A percentile compares a stretch with the other conserved stretches of the same genome.
Conservation (phyloP, 2,329 filamentous ascomycete species). For the Monosporascus sp. region DNA sequence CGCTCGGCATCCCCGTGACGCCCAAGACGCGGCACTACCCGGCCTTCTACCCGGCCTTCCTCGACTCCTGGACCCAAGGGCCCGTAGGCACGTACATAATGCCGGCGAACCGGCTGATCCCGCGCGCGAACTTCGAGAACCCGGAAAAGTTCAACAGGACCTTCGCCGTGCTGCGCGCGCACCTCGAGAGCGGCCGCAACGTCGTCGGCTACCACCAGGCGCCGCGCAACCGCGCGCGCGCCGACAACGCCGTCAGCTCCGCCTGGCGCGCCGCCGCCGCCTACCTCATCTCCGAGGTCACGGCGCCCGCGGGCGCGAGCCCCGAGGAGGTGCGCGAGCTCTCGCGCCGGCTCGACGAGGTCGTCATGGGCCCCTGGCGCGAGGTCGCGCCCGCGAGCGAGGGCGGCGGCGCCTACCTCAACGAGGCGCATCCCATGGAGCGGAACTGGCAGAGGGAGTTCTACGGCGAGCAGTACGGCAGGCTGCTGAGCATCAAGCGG, state of each 20-base stretch:
- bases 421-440: conserved; percentile 35
- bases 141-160: conserved; percentile 23
- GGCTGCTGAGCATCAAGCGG: conserved; percentile 32
- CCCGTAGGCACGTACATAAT: conserved; percentile 19
- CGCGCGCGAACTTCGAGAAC: conserved; percentile 28
- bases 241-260: conserved; percentile 26
- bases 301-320: conserved; percentile 3
- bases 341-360: conserved; percentile 19
- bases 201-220: conserved; percentile 16
- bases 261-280: conserved; percentile 24
- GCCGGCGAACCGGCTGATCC: conserved; percentile 33
- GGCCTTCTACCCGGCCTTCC: conserved; percentile 28
- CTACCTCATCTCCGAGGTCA: conserved; percentile 14
- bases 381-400: conserved; percentile 11
- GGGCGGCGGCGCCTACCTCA: conserved; percentile 28
- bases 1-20: conserved; percentile 14
- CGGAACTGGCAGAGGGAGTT: conserved; percentile 26
- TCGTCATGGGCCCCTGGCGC: conserved; percentile 19
- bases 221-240: conserved; percentile 10
- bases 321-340: conserved; percentile 16
- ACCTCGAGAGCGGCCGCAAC: conserved; percentile 21
- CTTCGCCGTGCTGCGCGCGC: conserved; percentile 18
- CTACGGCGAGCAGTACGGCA: conserved; percentile 30
- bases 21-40: conserved; percentile 23
- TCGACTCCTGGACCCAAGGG: conserved; percentile 25